Evolutionary conservation across 352 stramenopile species (phyloP).

Genomic region (Phytophthora sojae): DNA sequence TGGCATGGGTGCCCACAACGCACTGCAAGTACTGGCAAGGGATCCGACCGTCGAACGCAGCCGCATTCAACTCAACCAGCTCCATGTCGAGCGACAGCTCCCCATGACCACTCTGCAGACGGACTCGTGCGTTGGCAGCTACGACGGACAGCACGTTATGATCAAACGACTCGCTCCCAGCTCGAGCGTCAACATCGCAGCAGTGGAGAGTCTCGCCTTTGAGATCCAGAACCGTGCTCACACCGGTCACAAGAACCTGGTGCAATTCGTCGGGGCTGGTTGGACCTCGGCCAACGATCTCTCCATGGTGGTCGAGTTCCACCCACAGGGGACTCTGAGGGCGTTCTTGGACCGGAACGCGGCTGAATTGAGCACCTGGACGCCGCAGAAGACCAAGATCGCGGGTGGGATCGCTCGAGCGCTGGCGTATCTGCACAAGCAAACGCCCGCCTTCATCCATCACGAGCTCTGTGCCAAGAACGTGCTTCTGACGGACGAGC

Average conservation of each 20-base stretch:
- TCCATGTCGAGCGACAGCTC: slow-evolving; percentile 31
- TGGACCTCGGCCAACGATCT: slow-evolving; percentile 42
- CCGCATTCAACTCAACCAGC: slow-evolving; percentile 18
- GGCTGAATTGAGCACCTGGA: slow-evolving; percentile 16
- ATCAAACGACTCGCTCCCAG: slow-evolving; percentile 19
- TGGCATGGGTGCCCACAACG: slow-evolving; percentile 17
- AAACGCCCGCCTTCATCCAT: slow-evolving; percentile 19
- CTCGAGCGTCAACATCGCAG: slow-evolving; percentile 15
- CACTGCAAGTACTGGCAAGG: slow-evolving; percentile 18
- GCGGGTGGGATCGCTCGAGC: slow-evolving; percentile 32
- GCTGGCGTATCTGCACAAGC: slow-evolving; percentile 38
- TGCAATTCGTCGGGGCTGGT: slow-evolving; percentile 63
- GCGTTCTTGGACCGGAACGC: slow-evolving; percentile 22
- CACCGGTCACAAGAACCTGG: slow-evolving; percentile 61
- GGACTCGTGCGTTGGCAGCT: slow-evolving; percentile 25
- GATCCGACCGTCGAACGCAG: slow-evolving; percentile 19
- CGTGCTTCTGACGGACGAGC: slow-evolving; percentile 27
- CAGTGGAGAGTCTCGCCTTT: slow-evolving; percentile 43
- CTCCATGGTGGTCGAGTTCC: slow-evolving; percentile 24
- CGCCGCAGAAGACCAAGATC: slow-evolving; percentile 30
- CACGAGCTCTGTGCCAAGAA: slow-evolving; percentile 27
- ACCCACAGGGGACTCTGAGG: slow-evolving; percentile 25
- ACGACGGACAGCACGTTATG: slow-evolving; percentile 23
- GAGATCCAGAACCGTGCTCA: slow-evolving; percentile 49
- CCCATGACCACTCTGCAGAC: slow-evolving; percentile 38